Conservation (phyloP, 1,284 basidiomycete genomes). For the Volvariella surrecta region DNA sequence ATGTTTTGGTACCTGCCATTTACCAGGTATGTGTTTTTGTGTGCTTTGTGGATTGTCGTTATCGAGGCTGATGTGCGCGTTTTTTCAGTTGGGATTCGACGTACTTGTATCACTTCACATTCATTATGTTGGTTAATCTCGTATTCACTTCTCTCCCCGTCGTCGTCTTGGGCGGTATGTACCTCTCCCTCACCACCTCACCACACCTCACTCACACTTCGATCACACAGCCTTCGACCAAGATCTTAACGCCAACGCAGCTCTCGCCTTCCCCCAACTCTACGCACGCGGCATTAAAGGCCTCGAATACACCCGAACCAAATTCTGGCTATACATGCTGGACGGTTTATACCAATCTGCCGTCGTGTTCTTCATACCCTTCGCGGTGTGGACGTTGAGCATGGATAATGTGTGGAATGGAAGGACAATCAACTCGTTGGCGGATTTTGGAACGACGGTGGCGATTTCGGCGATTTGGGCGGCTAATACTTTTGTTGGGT, state of each 20-base stretch:
- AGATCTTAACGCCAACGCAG: conserved; percentile 87
- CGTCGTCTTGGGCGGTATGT: conserved; percentile 78
- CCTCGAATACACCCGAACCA: conserved; percentile 84
- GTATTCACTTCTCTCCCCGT: conserved; percentile 93
- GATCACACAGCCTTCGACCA: conserved; percentile 77
- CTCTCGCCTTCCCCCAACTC: conserved; percentile 87
- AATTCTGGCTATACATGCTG: conserved; percentile 94
- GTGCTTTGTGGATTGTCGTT: conserved; percentile 1
- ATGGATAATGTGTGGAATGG: conserved; percentile 64
- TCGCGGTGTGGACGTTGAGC: conserved; percentile 65
- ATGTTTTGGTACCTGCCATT: conserved; percentile 94
- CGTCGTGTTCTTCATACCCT: conserved; percentile 89
- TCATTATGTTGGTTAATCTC: conserved; percentile 86
- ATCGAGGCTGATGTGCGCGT: conserved; percentile 8
- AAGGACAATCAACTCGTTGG: conserved; percentile 66
- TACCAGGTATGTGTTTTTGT: conserved; percentile 55
- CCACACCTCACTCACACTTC: conserved; percentile 8
- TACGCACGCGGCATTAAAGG: conserved; percentile 92
- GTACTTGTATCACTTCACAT: conserved; percentile 96
- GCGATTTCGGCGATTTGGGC: conserved; percentile 81
- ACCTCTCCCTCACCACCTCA: conserved; percentile 1
- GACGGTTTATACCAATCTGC: conserved; percentile 92
- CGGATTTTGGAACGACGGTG: conserved; percentile 91
- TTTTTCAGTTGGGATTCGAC: conserved; percentile 58
- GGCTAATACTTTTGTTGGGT: conserved; percentile 83